Base-by-base conservation (phyloP, 2,329 filamentous ascomycete species). In the Nannizziopsis arthrosporioides region DNA sequence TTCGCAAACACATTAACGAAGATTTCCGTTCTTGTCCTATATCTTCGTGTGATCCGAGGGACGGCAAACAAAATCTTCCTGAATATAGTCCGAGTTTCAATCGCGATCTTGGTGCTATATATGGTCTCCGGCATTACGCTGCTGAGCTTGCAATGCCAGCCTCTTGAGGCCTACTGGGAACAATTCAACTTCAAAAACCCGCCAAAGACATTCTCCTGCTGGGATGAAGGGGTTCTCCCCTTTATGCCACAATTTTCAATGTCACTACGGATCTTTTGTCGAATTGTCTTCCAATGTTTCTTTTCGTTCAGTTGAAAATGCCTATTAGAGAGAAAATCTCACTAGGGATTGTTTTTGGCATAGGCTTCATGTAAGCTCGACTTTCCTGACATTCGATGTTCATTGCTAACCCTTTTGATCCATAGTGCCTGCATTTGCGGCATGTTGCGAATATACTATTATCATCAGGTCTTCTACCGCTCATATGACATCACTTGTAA, bases 401-500 rank as follows among this genome's bases (percentile, higher is more conserved):
- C 9, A 14, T n/a, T 22, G 27, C 12, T 10, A 32, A 15, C 10
- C 2, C 35, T 18, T 3, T 22, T n/a, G 40, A 12, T 15, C 3
- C 14, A 5, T 14, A 50, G 48, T 18, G 48, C 42, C 12, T 50
- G 48, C 48, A 47, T 47, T 42, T 42, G 38, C 9, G 43, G 48
- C 5, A 38, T 47, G 5, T 18, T 50, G 3, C 48, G 48, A 35
- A 39, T 42, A 9, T 40, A 45, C 31, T 41, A 42, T 18, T 46
- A 46, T 18, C 37, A 46, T 18, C 14, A 35, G 3, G 27, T 46
- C 19, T 50, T 50, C 30, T 50, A 37, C 31, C 11, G 41, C 12
- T 47, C 48, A 4, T 50, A 50, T 11, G 48, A 50, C 31, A 42
- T 50, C 3, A 46, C 48, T n/a, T 50, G 48, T 50, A 46, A 18